Evolutionary conservation across 192 early-diverging fungal species (phyloP).

Genomic region (Podila clonocystis): DNA sequence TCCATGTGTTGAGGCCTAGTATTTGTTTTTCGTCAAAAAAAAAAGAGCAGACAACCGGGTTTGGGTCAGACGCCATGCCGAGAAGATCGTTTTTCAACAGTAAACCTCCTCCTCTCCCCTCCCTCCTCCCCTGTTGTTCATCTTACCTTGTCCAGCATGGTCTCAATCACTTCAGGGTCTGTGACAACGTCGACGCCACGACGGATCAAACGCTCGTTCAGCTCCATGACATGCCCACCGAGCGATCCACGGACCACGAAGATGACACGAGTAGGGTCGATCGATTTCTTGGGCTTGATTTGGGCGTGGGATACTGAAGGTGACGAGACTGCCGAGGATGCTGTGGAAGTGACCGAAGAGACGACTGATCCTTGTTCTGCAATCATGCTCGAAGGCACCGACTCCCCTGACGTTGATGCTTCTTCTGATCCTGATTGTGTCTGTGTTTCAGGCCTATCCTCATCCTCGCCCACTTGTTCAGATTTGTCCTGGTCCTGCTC

Average conservation of each 20-base stretch:
- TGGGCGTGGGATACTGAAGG: not conserved
- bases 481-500: not conserved
- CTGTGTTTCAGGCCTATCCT: not conserved
- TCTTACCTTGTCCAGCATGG: constrained; percentile 44
- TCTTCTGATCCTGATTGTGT: not conserved
- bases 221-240: constrained; percentile 36
- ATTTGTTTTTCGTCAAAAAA: not conserved
- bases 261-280: constrained; percentile 34
- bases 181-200: constrained; percentile 14
- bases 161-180: constrained; percentile 20
- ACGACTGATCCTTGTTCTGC: too few relatives aligned
- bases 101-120: too few relatives aligned
- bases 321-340: not conserved
- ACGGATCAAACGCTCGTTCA: constrained; percentile 26
- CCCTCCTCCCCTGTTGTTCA: too few relatives aligned
- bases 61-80: too few relatives aligned
- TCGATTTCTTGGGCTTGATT: constrained; percentile 15
- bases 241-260: constrained; percentile 38
- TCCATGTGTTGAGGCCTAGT: constrained; percentile 44
- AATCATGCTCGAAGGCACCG: too few relatives aligned
- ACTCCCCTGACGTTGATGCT: constrained; percentile 2
- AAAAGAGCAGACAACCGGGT: not conserved
- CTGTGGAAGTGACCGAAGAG: too few relatives aligned
- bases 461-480: not conserved
- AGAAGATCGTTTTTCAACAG: not conserved